Conservation (phyloP, 1,284 basidiomycete species). For the Rhodotorula mucilaginosa region DNA sequence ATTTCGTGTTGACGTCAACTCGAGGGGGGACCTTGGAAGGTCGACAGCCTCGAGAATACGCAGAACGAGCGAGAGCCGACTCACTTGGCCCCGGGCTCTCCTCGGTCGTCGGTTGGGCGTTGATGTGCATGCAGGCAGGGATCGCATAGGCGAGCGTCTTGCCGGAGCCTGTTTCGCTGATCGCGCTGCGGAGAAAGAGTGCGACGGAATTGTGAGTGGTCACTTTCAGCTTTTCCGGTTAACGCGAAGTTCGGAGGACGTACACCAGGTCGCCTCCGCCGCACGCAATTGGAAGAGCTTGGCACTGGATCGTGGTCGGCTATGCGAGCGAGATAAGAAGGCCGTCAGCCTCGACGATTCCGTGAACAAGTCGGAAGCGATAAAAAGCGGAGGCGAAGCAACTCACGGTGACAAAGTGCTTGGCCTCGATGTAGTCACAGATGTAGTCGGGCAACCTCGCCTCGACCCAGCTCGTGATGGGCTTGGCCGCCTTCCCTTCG, state of each 20-base stretch:
- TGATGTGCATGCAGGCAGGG: constrained; percentile 82
- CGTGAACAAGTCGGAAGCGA: not conserved
- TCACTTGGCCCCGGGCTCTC: constrained; percentile 8
- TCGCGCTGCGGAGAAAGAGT: constrained; percentile 11
- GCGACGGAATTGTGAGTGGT: not conserved
- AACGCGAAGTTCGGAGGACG: not conserved
- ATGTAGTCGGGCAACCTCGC: constrained; percentile 48
- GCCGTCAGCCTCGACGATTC: not conserved
- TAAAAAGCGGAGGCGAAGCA: not conserved
- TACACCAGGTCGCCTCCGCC: constrained; percentile 45
- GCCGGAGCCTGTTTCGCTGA: constrained; percentile 82
- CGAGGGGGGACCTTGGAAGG: no score
- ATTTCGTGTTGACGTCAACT: no score
- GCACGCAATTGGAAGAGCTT: constrained; percentile 51
- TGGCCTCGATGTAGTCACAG: constrained; percentile 44
- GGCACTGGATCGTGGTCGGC: constrained; percentile 49
- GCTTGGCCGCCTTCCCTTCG: constrained; percentile 46
- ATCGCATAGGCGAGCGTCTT: constrained; percentile 97
- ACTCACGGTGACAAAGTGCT: constrained; percentile 43
- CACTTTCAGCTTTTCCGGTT: not conserved
- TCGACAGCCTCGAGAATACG: no score
- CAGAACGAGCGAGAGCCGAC: not conserved
- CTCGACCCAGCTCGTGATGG: constrained; percentile 48
- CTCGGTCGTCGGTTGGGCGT: constrained; percentile 44
- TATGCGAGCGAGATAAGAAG: not conserved